phyloP scores from a whole-genome alignment of 352 stramenopile genomes.

The Phytophthora sp. region DNA sequence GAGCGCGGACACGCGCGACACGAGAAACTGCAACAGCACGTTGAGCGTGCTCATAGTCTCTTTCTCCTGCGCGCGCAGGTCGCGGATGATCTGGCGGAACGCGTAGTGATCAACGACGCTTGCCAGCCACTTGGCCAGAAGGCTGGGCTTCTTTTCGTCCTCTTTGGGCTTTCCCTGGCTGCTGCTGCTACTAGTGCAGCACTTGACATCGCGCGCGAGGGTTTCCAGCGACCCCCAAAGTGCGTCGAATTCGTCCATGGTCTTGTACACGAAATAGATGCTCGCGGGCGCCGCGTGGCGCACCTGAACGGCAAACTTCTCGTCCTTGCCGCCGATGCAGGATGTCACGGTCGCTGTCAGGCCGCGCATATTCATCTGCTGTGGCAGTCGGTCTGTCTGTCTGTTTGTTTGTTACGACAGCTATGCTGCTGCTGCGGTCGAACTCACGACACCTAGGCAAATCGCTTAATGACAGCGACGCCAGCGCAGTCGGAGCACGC shows the following conservation, averaged over 20 bases:
- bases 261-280: conserved; percentile 87
- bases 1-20: conserved; percentile 64
- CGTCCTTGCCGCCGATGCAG: conserved; percentile 82
- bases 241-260: conserved; percentile 72
- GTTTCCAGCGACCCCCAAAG: conserved; percentile 68
- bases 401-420: neutral
- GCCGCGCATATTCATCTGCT: conserved; percentile 59
- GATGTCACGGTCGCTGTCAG: conserved; percentile 75
- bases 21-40: conserved; percentile 71
- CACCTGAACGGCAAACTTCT: conserved; percentile 79
- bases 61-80: conserved; percentile 70
- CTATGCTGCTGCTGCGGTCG: neutral
- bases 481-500: conserved; percentile 14
- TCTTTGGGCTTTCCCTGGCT: conserved; percentile 14
- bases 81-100: conserved; percentile 61
- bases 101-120: conserved; percentile 80
- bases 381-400: neutral
- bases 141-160: conserved; percentile 35
- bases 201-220: conserved; percentile 62
- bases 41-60: conserved; percentile 81
- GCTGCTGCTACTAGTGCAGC: conserved; percentile 21
- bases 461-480: conserved; percentile 26
- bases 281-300: conserved; percentile 38
- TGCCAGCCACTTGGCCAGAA: conserved; percentile 76
- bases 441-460: conserved; percentile 19